Percentiles rank a stretch among this genome's conserved stretches.
phyloP scores from a whole-genome alignment of 2,329 filamentous ascomycete genomes.

The Cordyceps militaris region DNA sequence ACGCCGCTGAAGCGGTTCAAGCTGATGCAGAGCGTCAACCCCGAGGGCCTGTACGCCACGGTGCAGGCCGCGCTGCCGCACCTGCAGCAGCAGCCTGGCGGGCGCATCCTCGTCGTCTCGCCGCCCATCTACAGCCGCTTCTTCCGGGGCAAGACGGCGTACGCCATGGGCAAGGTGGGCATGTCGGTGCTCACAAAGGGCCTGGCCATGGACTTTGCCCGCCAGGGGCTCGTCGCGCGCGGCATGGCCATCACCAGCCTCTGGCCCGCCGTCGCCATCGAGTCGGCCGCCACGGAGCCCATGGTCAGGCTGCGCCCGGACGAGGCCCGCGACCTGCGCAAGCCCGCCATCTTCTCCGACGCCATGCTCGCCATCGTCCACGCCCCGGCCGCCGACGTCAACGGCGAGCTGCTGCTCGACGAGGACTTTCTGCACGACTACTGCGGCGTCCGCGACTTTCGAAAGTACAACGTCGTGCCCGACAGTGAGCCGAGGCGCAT shows the following conservation, averaged over 20 bases:
- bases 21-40: slow-evolving; percentile 69
- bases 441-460: slow-evolving; percentile 61
- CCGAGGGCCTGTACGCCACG: slow-evolving; percentile 66
- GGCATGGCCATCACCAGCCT: slow-evolving; percentile 71
- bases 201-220: slow-evolving; percentile 70
- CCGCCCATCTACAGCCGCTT: slow-evolving; percentile 83
- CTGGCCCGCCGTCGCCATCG: slow-evolving; percentile 71
- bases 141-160: slow-evolving; percentile 78
- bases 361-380: slow-evolving; percentile 66
- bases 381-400: slow-evolving; percentile 54
- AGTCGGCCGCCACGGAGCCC: slow-evolving; percentile 64
- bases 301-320: slow-evolving; percentile 38
- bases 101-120: slow-evolving; percentile 68
- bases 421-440: slow-evolving; percentile 70
- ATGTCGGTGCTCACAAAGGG: slow-evolving; percentile 81
- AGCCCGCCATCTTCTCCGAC: slow-evolving; percentile 69
- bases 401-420: slow-evolving; percentile 66
- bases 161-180: slow-evolving; percentile 70
- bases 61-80: slow-evolving; percentile 63
- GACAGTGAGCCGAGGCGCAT: slow-evolving; percentile 63
- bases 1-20: slow-evolving; percentile 72
- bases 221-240: slow-evolving; percentile 49
- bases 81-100: slow-evolving; percentile 42
- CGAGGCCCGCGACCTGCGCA: slow-evolving; percentile 54
- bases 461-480: slow-evolving; percentile 61